Conservation (phyloP, 106 monocot genomes). For the Agapanthus africanus region DNA sequence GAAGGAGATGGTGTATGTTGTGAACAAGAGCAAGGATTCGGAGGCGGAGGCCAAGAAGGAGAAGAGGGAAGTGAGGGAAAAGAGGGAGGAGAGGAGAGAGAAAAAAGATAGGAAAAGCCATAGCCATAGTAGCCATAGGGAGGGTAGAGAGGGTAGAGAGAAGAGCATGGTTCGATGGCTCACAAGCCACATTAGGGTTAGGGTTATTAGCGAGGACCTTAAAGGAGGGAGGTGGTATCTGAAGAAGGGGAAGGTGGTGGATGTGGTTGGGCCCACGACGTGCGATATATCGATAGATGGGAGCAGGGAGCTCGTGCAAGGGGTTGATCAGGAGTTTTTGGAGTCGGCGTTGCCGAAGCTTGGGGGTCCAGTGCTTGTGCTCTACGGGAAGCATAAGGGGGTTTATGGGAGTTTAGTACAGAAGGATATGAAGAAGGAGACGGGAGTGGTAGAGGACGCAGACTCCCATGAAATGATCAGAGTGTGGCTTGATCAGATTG, state of each 20-base stretch:
- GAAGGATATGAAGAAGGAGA: slow-evolving; percentile 58
- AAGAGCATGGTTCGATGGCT: slow-evolving; percentile 43
- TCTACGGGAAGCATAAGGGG: slow-evolving; percentile 75
- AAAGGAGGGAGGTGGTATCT: slow-evolving; percentile 54
- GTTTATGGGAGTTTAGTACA: slow-evolving; percentile 66
- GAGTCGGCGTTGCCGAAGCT: slow-evolving; percentile 77
- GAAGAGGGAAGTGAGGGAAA: background rate
- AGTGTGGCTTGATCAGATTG: slow-evolving; percentile 71
- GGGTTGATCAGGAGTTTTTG: slow-evolving; percentile 75
- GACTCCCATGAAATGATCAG: slow-evolving; percentile 58
- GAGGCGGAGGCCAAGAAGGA: slow-evolving; percentile 2
- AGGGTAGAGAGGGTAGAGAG: no score
- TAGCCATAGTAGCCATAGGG: slow-evolving; percentile 2
- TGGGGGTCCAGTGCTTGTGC: slow-evolving; percentile 67
- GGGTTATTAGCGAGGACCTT: slow-evolving; percentile 63
- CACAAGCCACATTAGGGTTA: slow-evolving; percentile 75
- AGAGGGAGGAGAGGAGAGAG: background rate
- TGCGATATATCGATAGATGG: slow-evolving; percentile 87
- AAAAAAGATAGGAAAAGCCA: background rate
- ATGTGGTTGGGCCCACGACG: slow-evolving; percentile 61
- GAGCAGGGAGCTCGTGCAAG: slow-evolving; percentile 54
- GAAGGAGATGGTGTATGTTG: background rate
- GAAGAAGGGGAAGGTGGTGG: slow-evolving; percentile 79
- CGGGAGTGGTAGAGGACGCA: slow-evolving; percentile 56
- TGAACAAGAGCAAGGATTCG: background rate